Base-by-base conservation (phyloP, 306 rosid species). In the Vigna hirtella region DNA sequence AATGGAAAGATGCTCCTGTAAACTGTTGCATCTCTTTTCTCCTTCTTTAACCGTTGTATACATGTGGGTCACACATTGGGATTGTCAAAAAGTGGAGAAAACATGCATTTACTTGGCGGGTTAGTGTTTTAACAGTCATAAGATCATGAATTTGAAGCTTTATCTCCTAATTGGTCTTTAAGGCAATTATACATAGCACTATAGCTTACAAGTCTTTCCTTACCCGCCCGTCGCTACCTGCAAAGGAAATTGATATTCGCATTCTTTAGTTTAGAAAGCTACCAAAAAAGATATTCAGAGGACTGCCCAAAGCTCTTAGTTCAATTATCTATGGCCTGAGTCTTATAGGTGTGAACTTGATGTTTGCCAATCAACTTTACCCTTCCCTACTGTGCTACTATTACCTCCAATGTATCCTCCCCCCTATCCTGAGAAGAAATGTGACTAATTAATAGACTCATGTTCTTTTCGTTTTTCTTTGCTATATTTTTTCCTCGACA, bases 291-390 rank as follows among this genome's bases (percentile, higher is more conserved):
- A 63, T 55, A 34, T 56, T 70, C 53, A 26, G 16, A 36, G 66
- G 66, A 76, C 73, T 70, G 4, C 28, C 66, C 43, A 49, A 1
- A 59, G 65, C 65, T 70, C 49, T 20, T 36, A 48, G 64, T 70
- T 70, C 55, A 59, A 36, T 62, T 78, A 24, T 62, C 52, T 36
- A 1, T 63, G 42, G 17, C 55, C 32, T 13, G 18, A 18, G 51
- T 63, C 69, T 52, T 17, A 17, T 77, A 16, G 74, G 81, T 38
- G 43, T 76, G 56, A 20, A 9, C 34, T 32, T 70, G 71, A 70
- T 58, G 32, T 70, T 78, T 48, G 45, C 55, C 24, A 22, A 24
- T 55, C 48, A 26, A 40, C 56, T 56, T 50, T 71, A 16, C 72
- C 47, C 38, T 79, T 79, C 36, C 16, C 72, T 15, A 24, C 51